Percentiles rank a stretch among this genome's conserved stretches.
These are phyloP conservation scores for Leccinum uliginosum DNA, from an alignment of 768 basidiomycete species.

Conservation along the genomic window DNA sequence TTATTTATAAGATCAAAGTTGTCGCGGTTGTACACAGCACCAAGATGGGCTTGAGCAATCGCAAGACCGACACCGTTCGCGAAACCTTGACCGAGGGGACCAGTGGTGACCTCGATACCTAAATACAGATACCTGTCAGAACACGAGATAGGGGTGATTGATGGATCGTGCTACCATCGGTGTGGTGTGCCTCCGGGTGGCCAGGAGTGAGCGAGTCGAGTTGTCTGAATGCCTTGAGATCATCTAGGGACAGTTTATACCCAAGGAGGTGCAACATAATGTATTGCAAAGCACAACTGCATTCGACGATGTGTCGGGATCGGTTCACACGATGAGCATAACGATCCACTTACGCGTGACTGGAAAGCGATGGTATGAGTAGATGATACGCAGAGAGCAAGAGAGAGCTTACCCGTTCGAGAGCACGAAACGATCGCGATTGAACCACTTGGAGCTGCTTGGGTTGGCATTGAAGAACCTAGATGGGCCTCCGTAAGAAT, in stretches of 20 bases:
- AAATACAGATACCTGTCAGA: slow-evolving; percentile 8
- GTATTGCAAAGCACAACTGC: slow-evolving; percentile 90
- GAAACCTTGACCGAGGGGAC: slow-evolving; percentile 93
- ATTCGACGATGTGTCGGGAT: slow-evolving; percentile 7
- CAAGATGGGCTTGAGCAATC: slow-evolving; percentile 88
- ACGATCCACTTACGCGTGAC: slow-evolving; percentile 61
- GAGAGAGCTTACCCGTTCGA: slow-evolving; percentile 73
- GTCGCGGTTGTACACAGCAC: slow-evolving; percentile 85
- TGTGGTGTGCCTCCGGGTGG: slow-evolving; percentile 79
- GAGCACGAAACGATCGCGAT: slow-evolving; percentile 94
- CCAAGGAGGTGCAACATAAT: slow-evolving; percentile 87
- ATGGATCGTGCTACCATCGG: slow-evolving; percentile 42
- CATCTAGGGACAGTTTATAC: slow-evolving; percentile 88
- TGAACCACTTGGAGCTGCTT: slow-evolving; percentile 88
- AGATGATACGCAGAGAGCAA: not conserved
- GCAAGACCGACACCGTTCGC: slow-evolving; percentile 92
- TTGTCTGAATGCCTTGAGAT: slow-evolving; percentile 92
- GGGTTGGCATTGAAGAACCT: slow-evolving; percentile 90
- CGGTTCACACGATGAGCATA: not conserved
- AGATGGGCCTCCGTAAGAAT: slow-evolving; percentile 1
- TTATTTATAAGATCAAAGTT: slow-evolving; percentile 79
- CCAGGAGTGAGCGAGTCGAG: slow-evolving; percentile 87
- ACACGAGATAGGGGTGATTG: slow-evolving; percentile 1
- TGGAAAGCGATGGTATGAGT: slow-evolving; percentile 25
- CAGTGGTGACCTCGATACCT: slow-evolving; percentile 91